phyloP scores from a whole-genome alignment of 306 rosid genomes.

The Vigna nakashimae region DNA sequence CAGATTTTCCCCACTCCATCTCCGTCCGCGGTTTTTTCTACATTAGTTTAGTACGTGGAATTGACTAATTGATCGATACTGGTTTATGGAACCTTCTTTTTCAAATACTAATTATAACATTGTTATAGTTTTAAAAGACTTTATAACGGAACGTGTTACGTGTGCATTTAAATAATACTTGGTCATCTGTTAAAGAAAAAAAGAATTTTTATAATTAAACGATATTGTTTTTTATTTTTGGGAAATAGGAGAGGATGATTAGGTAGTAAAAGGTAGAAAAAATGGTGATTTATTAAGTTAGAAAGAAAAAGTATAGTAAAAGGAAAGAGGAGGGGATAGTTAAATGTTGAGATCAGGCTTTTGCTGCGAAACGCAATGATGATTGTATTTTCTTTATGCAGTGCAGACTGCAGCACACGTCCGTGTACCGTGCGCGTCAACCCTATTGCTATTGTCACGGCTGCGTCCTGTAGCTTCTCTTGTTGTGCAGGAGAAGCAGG shows the following conservation, averaged over 20 bases:
- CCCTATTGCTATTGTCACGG: slow-evolving; percentile 51
- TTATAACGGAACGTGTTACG: too few species aligned
- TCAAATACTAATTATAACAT: not conserved
- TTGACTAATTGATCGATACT: slow-evolving; percentile 14
- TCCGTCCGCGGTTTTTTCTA: not conserved
- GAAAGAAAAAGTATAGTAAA: too few species aligned
- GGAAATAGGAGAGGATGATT: too few species aligned
- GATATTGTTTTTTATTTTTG: too few species aligned
- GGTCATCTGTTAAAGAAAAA: too few species aligned
- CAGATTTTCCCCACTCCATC: not conserved
- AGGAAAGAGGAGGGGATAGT: too few species aligned
- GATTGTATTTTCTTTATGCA: slow-evolving; percentile 49
- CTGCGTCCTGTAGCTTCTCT: slow-evolving; percentile 31
- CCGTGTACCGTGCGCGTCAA: slow-evolving; percentile 72
- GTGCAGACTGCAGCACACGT: slow-evolving; percentile 55
- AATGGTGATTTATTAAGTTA: too few species aligned
- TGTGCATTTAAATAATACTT: too few species aligned
- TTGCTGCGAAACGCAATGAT: slow-evolving; percentile 55
- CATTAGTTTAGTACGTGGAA: not conserved
- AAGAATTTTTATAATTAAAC: too few species aligned
- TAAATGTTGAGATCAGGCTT: slow-evolving; percentile 36
- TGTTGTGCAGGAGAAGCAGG: slow-evolving; percentile 15
- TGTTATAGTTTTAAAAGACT: too few species aligned
- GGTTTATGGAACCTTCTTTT: not conserved
- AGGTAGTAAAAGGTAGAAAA: too few species aligned